Base-by-base conservation (phyloP, 2,329 filamentous ascomycete species). In the Penicillium sp. region DNA sequence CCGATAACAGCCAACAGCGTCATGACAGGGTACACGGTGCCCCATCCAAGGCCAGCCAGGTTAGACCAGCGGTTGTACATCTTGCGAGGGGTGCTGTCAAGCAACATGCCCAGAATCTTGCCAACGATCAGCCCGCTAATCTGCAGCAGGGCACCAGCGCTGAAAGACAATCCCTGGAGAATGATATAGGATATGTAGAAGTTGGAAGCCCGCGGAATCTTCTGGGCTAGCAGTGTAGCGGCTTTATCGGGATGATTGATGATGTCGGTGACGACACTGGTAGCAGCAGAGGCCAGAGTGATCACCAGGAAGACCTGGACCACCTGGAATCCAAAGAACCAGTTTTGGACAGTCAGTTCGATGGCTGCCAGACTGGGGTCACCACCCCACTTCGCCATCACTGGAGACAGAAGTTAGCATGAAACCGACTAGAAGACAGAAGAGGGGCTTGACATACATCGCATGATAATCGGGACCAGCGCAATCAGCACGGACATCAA, bases 181-280 rank as follows among this genome's bases (percentile, higher is more conserved):
- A 97, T 80, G 51, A 98, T 94, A 69, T 97, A 98, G 0, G 85
- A 87, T 14, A 97, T 83, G 66, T 96, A 98, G 61, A 97, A 94
- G 68, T 94, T 97, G 45, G 89, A 90, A 0, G 88, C 83, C 40
- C 79, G 83, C 13, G 93, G 93, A 4, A 98, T 74, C 43, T 86
- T 84, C 11, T 74, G 58, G 1, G 89, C 84, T 3, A 95, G 75
- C 26, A 94, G 67, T 0, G 62, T 68, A 0, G 87, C 80, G 5
- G 81, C 78, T 0, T 68, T 68, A 2, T 70, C 62, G 0, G 89
- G 88, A 3, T 87, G 54, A 0, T 80, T 26, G 10, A 81, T 71
- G 33, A 94, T 82, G 14, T 80, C 55, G 16, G 76, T 69, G 2
- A 81, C 74, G 0, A 87, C 80, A 5, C 83, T 78, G 3, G 87